Evolutionary conservation across 148 eudicot genomes (phyloP), one percentile per base, ranked within the genome.

Genomic region (Chenopodium quinoa): DNA sequence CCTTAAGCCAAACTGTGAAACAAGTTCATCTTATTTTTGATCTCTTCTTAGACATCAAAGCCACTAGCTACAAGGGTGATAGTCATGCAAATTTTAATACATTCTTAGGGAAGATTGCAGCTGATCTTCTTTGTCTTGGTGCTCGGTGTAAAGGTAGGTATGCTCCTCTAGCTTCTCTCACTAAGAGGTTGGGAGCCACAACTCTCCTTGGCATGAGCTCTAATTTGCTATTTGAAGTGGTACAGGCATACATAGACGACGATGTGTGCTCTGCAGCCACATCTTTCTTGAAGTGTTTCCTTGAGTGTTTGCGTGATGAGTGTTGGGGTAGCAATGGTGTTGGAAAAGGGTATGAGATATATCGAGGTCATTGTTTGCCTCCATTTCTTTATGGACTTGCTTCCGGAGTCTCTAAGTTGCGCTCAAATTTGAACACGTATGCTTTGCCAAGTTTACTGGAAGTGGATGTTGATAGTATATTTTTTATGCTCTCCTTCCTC

Each of bases 191-290:
- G 79, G 99, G 99, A 78, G 93, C 98, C 60, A 96, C 84, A 82
- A 76, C 87, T 82, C 79, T 96, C 63, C 88, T 93, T 78, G 84
- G 77, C 16, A 90, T 93, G 98, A 90, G 77, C 60, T 89, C 97
- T 17, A 85, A 91, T 78, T 78, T 96, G 86, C 75, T 92, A 75
- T 86, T 65, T 80, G 99, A 91, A 84, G 90, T 92, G 54, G 70
- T 83, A 32, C 83, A 91, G 60, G 98, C 93, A 73, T 96, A 96
- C 79, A 81, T 83, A 70, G 99, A 96, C 77, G 99, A 96, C 83
- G 99, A 96, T 85, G 93, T 93, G 40, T 96, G 99, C 81, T 93
- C 95, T 89, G 99, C 98, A 73, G 89, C 88, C 34, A 96, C 99
- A 54, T 86, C 95, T 54, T 96, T 93, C 79, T 87, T 96, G 84